Evolutionary conservation across 768 basidiomycete genomes (phyloP).

Genomic region (Calocera cornea): DNA sequence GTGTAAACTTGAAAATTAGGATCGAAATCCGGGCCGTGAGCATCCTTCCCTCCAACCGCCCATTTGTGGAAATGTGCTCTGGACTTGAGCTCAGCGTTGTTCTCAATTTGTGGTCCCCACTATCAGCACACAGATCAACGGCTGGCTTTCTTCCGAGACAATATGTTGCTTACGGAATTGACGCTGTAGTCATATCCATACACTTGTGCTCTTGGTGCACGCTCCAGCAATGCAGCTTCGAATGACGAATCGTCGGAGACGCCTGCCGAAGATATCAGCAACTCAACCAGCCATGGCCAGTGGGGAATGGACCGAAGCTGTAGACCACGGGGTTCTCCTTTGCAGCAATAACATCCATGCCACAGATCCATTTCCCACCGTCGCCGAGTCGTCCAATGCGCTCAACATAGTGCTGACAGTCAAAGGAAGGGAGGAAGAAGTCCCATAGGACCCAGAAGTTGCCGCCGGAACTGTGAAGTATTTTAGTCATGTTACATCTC

Average conservation of each 20-base stretch:
- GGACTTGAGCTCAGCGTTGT: constrained; percentile 20
- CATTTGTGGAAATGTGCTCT: constrained; percentile 34
- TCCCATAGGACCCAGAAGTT: constrained; percentile 11
- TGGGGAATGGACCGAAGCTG: constrained; percentile 7
- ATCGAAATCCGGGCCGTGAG: constrained; percentile 32
- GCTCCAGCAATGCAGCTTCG: constrained; percentile 9
- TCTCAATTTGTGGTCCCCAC: constrained; percentile 31
- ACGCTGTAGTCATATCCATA: constrained; percentile 15
- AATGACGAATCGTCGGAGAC: constrained; percentile 13
- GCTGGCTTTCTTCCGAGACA: not conserved
- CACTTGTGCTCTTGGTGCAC: constrained; percentile 4
- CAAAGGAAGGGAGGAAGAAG: constrained; percentile 14
- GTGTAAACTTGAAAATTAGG: constrained; percentile 26
- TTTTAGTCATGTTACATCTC: not conserved
- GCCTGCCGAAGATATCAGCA: not conserved
- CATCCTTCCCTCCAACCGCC: constrained; percentile 33
- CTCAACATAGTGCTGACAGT: constrained; percentile 11
- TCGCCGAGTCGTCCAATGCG: constrained; percentile 8
- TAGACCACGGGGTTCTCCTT: constrained; percentile 10
- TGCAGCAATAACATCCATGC: constrained; percentile 5
- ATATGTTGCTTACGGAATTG: not conserved
- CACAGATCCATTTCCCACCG: constrained; percentile 13
- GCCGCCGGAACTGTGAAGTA: not conserved
- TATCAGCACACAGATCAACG: constrained; percentile 12
- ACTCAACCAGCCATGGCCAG: not conserved